Evolutionary conservation across 2,329 filamentous ascomycete species (phyloP).

Genomic region (Fusarium heterosporum): DNA sequence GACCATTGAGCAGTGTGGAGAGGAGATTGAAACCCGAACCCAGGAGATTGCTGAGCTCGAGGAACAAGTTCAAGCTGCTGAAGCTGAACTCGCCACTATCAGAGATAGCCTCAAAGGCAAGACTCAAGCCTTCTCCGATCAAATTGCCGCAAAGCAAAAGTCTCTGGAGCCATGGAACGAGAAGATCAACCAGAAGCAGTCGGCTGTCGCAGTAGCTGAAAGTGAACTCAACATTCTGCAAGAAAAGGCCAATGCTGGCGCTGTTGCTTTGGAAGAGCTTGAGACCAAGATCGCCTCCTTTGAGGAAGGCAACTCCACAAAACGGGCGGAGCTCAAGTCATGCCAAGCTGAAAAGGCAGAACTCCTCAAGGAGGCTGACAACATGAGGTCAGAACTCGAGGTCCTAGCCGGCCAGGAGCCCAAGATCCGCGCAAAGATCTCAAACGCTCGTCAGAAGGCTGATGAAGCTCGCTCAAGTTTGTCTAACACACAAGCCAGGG

Average conservation of each 20-base stretch:
- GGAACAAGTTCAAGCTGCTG: constrained; percentile 79
- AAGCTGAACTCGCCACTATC: constrained; percentile 84
- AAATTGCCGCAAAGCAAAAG: constrained; percentile 93
- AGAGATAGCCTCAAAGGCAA: constrained; percentile 92
- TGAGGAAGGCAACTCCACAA: constrained; percentile 76
- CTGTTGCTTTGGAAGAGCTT: constrained; percentile 84
- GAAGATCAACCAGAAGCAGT: constrained; percentile 96
- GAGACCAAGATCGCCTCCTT: constrained; percentile 82
- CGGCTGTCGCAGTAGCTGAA: constrained; percentile 91
- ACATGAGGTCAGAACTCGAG: constrained; percentile 77
- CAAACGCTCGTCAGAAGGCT: constrained; percentile 90
- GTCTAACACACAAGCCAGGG: constrained; percentile 89
- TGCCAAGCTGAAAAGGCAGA: constrained; percentile 78
- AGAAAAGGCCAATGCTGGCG: constrained; percentile 89
- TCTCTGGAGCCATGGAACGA: constrained; percentile 95
- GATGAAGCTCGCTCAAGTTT: constrained; percentile 94
- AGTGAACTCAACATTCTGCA: constrained; percentile 92
- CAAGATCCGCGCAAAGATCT: constrained; percentile 84
- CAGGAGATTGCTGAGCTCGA: constrained; percentile 83
- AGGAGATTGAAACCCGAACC: constrained; percentile 81
- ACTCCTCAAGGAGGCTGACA: constrained; percentile 79
- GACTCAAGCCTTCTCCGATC: constrained; percentile 91
- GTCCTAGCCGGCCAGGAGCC: constrained; percentile 82
- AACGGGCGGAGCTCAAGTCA: constrained; percentile 79
- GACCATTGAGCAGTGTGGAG: constrained; percentile 79